phyloP scores from a whole-genome alignment of 768 basidiomycete genomes.

The Macrolepiota albuminosa region DNA sequence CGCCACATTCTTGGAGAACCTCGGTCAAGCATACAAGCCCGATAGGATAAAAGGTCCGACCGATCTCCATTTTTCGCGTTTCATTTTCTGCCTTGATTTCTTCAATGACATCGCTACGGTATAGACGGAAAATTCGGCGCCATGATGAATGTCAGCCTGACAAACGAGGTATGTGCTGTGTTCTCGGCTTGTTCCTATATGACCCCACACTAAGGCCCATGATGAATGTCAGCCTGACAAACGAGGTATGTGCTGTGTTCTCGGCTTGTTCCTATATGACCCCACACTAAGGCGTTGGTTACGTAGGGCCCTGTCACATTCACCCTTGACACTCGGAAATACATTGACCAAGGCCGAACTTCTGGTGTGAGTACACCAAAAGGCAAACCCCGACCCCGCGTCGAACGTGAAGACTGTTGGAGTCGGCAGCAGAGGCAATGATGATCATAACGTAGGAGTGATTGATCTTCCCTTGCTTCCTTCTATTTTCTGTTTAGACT shows the following conservation, averaged over 20 bases:
- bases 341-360: conserved; percentile 30
- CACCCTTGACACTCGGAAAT: conserved; percentile 78
- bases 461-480: background rate
- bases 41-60: conserved; percentile 75
- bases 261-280: conserved; percentile 24
- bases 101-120: background rate
- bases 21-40: conserved; percentile 61
- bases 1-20: conserved; percentile 60
- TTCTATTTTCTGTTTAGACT: background rate
- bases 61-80: conserved; percentile 3
- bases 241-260: conserved; percentile 57
- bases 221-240: conserved; percentile 87
- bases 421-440: background rate
- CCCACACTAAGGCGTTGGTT: conserved; percentile 30
- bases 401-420: background rate
- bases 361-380: conserved; percentile 10
- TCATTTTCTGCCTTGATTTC: background rate
- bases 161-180: conserved; percentile 74
- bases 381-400: background rate
- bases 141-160: conserved; percentile 90
- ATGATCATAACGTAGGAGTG: background rate
- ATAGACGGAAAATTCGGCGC: conserved; percentile 92
- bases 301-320: conserved; percentile 79
- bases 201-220: too few species aligned
- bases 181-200: too few species aligned